A percentile compares a stretch with the other conserved stretches of the same genome.
Evolutionary conservation across 768 basidiomycete genomes (phyloP).

Genomic region (Pulveroboletus sp.): DNA sequence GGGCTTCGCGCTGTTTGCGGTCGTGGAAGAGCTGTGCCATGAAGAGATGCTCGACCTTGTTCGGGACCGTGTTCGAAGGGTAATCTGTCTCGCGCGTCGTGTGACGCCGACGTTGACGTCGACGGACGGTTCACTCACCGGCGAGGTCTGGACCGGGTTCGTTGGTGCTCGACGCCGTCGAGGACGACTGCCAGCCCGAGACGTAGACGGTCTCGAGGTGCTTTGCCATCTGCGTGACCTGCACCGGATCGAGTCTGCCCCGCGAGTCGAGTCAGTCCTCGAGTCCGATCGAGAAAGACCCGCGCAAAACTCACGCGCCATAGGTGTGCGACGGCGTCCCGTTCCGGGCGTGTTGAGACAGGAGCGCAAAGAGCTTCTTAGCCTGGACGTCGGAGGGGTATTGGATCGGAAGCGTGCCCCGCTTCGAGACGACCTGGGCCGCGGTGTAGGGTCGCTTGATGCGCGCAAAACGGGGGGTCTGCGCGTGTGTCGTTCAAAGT

Average conservation of each 20-base stretch:
- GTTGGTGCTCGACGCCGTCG: slow-evolving; percentile 88
- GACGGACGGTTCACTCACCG: slow-evolving; percentile 45
- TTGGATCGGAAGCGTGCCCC: slow-evolving; percentile 78
- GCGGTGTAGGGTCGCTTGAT: slow-evolving; percentile 92
- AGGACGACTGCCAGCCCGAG: slow-evolving; percentile 93
- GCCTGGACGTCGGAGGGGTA: slow-evolving; percentile 84
- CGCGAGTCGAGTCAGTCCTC: too few relatives aligned
- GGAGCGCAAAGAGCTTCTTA: slow-evolving; percentile 79
- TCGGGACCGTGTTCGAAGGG: slow-evolving; percentile 97
- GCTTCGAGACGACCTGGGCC: slow-evolving; percentile 88
- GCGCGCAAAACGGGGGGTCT: slow-evolving; percentile 84
- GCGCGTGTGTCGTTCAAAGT: background rate
- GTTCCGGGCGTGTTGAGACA: slow-evolving; percentile 71
- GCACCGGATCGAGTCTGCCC: slow-evolving; percentile 91
- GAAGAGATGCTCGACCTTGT: slow-evolving; percentile 98
- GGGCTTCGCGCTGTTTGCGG: slow-evolving; percentile 87
- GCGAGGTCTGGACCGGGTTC: slow-evolving; percentile 99
- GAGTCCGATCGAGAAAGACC: too few relatives aligned
- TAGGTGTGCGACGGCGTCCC: slow-evolving; percentile 92
- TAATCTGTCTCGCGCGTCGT: slow-evolving; percentile 57
- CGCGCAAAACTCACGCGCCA: slow-evolving; percentile 78
- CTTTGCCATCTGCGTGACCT: slow-evolving; percentile 98
- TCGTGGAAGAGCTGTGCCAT: slow-evolving; percentile 99
- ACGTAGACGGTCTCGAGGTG: slow-evolving; percentile 99
- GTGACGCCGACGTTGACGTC: too few relatives aligned